Percentiles rank a stretch among this genome's conserved stretches.
phyloP scores from a whole-genome alignment of 2,329 filamentous ascomycete species.

The Aureobasidium pullulans region DNA sequence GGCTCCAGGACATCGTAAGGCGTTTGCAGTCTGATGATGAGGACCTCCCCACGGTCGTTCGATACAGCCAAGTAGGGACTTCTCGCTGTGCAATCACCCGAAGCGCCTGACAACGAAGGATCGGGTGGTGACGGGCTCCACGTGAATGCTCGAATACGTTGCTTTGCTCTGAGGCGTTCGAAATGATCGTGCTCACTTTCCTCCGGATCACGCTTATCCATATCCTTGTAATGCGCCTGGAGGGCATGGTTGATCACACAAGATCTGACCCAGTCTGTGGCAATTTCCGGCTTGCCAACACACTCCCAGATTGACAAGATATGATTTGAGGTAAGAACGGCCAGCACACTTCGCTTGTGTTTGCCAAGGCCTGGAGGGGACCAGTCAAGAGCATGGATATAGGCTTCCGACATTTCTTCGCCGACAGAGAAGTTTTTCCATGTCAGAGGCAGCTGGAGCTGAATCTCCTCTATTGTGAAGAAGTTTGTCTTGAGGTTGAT shows the following conservation, averaged over 20 bases:
- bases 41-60: slow-evolving; percentile 36
- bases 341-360: slow-evolving; percentile 47
- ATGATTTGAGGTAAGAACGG: slow-evolving; percentile 50
- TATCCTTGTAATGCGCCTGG: slow-evolving; percentile 22
- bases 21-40: slow-evolving; percentile 31
- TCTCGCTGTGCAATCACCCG: background rate
- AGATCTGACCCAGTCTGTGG: slow-evolving; percentile 44
- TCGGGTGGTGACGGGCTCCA: slow-evolving; percentile 29
- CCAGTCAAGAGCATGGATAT: slow-evolving; percentile 46
- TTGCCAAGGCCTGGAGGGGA: slow-evolving; percentile 49
- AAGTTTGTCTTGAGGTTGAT: slow-evolving; percentile 41
- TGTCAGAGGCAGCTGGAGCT: slow-evolving; percentile 38
- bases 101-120: slow-evolving; percentile 15
- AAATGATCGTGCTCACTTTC: slow-evolving; percentile 22
- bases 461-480: slow-evolving; percentile 45
- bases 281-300: slow-evolving; percentile 33
- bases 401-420: slow-evolving; percentile 50
- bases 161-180: slow-evolving; percentile 24
- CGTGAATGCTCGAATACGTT: slow-evolving; percentile 35
- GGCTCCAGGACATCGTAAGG: slow-evolving; percentile 27
- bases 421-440: slow-evolving; percentile 47
- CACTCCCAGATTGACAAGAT: slow-evolving; percentile 51
- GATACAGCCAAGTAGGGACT: slow-evolving; percentile 29
- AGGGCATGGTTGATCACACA: slow-evolving; percentile 47
- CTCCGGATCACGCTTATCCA: slow-evolving; percentile 18